Evolutionary conservation across 1,139 yeast species (phyloP), one percentile per base, ranked within the genome.

Genomic region (Hyphopichia khmerensis): DNA sequence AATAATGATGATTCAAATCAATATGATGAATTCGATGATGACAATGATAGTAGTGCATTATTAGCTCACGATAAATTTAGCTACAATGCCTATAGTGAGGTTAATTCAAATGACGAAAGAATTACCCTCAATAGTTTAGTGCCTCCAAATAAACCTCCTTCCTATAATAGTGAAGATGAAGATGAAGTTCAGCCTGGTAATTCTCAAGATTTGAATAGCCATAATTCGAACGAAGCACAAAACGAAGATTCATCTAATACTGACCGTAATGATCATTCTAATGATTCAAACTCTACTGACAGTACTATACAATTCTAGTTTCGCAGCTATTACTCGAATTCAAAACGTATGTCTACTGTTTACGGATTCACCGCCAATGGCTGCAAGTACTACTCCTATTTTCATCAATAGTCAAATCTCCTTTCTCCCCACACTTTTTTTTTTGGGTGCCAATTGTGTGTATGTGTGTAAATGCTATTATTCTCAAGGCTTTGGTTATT

Each of bases 51-150:
- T 32, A 27, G n/a, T 19, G 30, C 15, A 15, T 11, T 11, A 4
- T 30, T 27, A 41, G 41, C 38, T 30, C 49, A 43, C 19, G 72
- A 69, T 45, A 70, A 70, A 44, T 69, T 56, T 50, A 69, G 75
- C 48, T 71, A 69, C 51, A 67, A 69, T 51, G 75, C 75, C 9
- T 68, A 71, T 52, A 53, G 62, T 36, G 74, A 69, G 19, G 59
- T 54, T 23, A 55, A 59, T 40, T 63, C 70, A 1, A 51, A 47
- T 16, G 75, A 65, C 40, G 79, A 73, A 45, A 51, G 75, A 42
- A 73, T 73, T 15, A 69, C 77, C 1, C 56, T 73, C 53, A 58
- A 64, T 41, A 72, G 72, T 47, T 55, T 73, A 36, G 43, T 50
- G 17, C 62, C 60, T 2, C 71, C 75, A 13, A 45, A 53, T 26